Evolutionary conservation across 2,329 filamentous ascomycete genomes (phyloP).

Genomic region (Neonectria coccinea): DNA sequence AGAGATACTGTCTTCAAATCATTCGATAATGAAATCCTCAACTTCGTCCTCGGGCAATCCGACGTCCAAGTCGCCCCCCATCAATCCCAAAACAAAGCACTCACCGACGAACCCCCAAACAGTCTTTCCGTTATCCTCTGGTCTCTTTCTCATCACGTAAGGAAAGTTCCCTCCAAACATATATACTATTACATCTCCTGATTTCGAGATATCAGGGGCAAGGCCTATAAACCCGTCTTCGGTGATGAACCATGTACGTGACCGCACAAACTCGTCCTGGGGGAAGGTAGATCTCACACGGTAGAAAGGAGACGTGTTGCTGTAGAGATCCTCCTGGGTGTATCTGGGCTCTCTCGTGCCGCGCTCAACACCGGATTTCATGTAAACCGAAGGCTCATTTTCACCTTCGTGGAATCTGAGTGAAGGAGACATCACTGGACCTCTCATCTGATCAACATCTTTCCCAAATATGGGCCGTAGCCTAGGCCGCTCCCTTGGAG

Average conservation of each 20-base stretch:
- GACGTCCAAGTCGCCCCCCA: neutral
- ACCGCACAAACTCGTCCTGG: constrained; percentile 5
- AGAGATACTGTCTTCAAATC: too few relatives aligned
- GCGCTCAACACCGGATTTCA: neutral
- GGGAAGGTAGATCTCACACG: neutral
- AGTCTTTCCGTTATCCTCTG: neutral
- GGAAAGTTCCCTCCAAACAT: neutral
- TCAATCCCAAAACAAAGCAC: neutral
- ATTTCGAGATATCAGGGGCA: neutral
- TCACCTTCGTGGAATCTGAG: neutral
- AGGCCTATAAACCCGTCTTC: constrained; percentile 3
- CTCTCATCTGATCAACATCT: neutral
- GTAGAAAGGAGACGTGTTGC: neutral
- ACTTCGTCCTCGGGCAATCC: neutral
- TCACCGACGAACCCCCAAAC: neutral
- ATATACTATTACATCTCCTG: neutral
- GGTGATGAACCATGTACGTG: constrained; percentile 7
- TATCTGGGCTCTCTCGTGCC: neutral
- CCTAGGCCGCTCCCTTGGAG: neutral
- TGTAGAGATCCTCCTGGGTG: neutral
- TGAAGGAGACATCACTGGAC: neutral
- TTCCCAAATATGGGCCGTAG: neutral
- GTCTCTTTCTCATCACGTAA: neutral
- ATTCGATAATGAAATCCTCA: neutral
- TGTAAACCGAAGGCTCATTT: neutral